These are phyloP conservation scores for Ophiostoma perfectum DNA, from an alignment of 2,329 filamentous ascomycete species.

Conservation along the genomic window DNA sequence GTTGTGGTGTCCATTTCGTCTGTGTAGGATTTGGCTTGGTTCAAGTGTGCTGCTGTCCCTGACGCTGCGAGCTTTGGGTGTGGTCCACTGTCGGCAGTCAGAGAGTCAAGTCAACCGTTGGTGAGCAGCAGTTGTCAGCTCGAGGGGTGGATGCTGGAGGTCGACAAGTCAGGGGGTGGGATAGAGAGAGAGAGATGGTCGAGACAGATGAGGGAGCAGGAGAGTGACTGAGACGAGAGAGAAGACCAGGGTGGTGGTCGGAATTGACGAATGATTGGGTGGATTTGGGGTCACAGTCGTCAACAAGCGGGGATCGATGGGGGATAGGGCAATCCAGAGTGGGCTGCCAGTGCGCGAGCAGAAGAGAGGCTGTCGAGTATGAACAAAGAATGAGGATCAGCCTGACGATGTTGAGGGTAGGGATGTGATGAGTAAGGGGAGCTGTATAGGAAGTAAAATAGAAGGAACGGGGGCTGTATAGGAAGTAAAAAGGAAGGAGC, in stretches of 20 bases:
- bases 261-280: conserved; percentile 13
- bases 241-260: conserved; percentile 7
- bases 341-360: not conserved
- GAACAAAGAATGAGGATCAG: no score
- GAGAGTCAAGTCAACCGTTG: not conserved
- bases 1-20: conserved; percentile 15
- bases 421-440: no score
- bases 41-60: not conserved
- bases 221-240: not conserved
- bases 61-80: not conserved
- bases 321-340: not conserved
- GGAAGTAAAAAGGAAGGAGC: not conserved
- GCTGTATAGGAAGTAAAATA: no score
- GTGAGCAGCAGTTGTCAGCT: not conserved
- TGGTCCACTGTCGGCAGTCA: not conserved
- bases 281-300: not conserved
- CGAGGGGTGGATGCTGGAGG: not conserved
- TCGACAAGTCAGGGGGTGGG: not conserved
- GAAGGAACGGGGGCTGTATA: no score
- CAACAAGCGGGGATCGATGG: not conserved
- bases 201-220: no score
- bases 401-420: no score
- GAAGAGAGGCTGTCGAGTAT: not conserved
- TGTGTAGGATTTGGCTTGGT: not conserved
- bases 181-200: not conserved